These are phyloP conservation scores for Pseudomicrostroma phylloplanum DNA, from an alignment of 1,284 basidiomycete genomes.

Conservation along the genomic window DNA sequence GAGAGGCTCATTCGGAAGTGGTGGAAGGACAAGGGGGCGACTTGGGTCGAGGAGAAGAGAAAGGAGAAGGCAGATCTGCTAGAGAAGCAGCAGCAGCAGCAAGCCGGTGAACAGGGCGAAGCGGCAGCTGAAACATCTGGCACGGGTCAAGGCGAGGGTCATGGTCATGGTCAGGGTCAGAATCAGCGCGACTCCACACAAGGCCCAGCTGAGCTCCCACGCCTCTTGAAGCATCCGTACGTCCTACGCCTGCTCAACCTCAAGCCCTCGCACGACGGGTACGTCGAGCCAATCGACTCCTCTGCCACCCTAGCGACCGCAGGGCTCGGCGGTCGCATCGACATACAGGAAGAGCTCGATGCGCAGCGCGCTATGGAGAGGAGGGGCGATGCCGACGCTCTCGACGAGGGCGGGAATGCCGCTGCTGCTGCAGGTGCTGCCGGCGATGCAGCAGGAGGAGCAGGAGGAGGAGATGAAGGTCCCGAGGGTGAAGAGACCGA, in stretches of 20 bases:
- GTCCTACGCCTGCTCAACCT: background rate
- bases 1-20: background rate
- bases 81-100: background rate
- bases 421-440: background rate
- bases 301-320: background rate
- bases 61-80: background rate
- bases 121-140: background rate
- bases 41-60: background rate
- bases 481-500: background rate
- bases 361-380: background rate
- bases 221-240: background rate
- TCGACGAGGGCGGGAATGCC: background rate
- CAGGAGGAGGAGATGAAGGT: slow-evolving; percentile 1
- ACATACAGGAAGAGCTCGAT: background rate
- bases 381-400: background rate
- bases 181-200: background rate
- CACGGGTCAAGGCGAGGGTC: too few species aligned
- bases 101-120: background rate
- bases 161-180: too few species aligned
- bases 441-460: background rate
- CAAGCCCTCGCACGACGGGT: background rate
- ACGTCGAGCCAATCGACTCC: background rate
- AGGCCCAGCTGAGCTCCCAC: background rate
- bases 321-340: background rate
- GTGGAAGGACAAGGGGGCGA: background rate